Base-by-base conservation (phyloP, 495 filamentous ascomycete genomes). In the Xylaria bambusicola region DNA sequence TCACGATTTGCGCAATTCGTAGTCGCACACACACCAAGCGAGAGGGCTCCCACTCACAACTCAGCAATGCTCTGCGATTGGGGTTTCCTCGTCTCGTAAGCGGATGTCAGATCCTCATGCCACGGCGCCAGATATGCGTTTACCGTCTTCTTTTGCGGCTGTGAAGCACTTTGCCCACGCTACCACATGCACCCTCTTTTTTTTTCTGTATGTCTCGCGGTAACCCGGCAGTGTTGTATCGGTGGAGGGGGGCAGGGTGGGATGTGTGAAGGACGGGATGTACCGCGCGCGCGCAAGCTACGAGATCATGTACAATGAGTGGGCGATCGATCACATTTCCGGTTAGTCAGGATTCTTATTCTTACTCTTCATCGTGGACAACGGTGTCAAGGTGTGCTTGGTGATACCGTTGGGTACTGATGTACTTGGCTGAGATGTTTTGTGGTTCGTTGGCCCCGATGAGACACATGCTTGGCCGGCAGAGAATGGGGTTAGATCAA, bases 41-140 rank as follows among this genome's bases (percentile, higher is more conserved):
- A 54, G 36, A 38, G 12, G 13, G 44, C 38, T 33, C 52, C 33
- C n/a, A 31, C 17, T 26, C 13, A 50, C 35, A 46, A 26, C 24
- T 17, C 46, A 44, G 44, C 40, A n/a, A 29, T 13, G 56, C 13
- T 12, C 38, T n/a, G 23, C 42, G 56, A 58, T 51, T 58, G 56
- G 56, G 20, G 5, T 10, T n/a, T n/a, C 31, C 55, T 50, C 18
- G 55, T 36, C 56, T 8, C 33, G 18, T 42, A 46, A 23, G 45
- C 56, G 51, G 56, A 58, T 58, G 56, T 42, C 56, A 36, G 56
- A 58, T 58, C 46, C 56, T 51, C 47, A 46, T 58, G 56, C 46
- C 35, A 51, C 46, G 46, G 46, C 46, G 33, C 50, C 52, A 48
- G 20, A 40, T 20, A 44, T 29, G 35, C 46, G 29, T 42, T 23